Evolutionary conservation across 371 early-diverging fungal species (phyloP).

Genomic region (Lichtheimia ornata): DNA sequence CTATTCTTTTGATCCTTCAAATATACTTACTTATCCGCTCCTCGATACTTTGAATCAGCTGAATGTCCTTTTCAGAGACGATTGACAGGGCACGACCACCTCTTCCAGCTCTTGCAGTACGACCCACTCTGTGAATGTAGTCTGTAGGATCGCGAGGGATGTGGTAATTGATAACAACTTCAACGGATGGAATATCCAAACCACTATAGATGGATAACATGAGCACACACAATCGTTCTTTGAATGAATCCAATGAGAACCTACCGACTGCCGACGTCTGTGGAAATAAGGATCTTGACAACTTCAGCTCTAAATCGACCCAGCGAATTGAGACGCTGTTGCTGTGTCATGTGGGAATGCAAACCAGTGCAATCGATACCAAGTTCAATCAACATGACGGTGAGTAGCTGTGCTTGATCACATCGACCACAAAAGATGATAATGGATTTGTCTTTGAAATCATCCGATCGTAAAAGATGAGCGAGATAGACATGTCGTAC

Average conservation of each 20-base stretch:
- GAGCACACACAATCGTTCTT: not conserved
- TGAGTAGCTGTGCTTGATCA: constrained; percentile 79
- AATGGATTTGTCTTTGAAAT: constrained; percentile 74
- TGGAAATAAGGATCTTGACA: constrained; percentile 88
- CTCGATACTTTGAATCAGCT: constrained; percentile 89
- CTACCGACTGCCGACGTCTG: constrained; percentile 95
- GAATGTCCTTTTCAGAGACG: constrained; percentile 92
- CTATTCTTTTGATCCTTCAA: not conserved
- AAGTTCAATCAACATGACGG: constrained; percentile 84
- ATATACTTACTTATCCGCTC: constrained; percentile 60
- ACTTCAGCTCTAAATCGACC: constrained; percentile 91
- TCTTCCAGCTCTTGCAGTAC: constrained; percentile 97
- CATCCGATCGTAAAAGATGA: constrained; percentile 71
- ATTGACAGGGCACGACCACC: constrained; percentile 92
- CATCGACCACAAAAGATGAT: constrained; percentile 93
- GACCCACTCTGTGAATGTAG: constrained; percentile 98
- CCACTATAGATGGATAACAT: constrained; percentile 65
- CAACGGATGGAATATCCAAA: constrained; percentile 97
- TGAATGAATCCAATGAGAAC: constrained; percentile 12
- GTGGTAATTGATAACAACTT: constrained; percentile 96
- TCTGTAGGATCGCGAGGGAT: constrained; percentile 97
- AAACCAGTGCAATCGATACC: constrained; percentile 88
- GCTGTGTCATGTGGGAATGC: constrained; percentile 94
- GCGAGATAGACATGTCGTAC: constrained; percentile 90
- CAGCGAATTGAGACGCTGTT: constrained; percentile 86